Evolutionary conservation across 129 eudicot species (phyloP).

Genomic region (Chrysanthemum seticuspe): DNA sequence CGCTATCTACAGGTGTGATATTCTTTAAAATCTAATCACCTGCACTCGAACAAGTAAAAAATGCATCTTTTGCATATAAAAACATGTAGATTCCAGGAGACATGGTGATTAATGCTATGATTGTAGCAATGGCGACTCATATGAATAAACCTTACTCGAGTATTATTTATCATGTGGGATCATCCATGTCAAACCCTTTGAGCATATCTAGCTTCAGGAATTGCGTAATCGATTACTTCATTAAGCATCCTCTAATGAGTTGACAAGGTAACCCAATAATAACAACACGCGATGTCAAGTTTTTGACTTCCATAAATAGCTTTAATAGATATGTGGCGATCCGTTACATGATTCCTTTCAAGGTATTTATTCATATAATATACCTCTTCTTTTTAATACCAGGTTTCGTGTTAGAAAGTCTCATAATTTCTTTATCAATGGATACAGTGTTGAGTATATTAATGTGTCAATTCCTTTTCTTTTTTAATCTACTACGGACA

Average conservation of each 20-base stretch:
- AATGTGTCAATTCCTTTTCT: no score
- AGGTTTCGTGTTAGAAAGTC: no score
- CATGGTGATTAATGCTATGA: slow-evolving; percentile 43
- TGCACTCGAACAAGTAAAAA: neutral
- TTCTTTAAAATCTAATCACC: neutral
- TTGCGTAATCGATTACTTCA: slow-evolving; percentile 26
- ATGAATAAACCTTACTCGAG: slow-evolving; percentile 17
- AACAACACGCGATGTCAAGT: slow-evolving; percentile 42
- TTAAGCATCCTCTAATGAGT: slow-evolving; percentile 27
- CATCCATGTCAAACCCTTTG: slow-evolving; percentile 42
- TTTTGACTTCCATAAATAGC: slow-evolving; percentile 59
- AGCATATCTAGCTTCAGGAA: neutral
- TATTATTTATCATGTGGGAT: slow-evolving; percentile 43
- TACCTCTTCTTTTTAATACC: no score
- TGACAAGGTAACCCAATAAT: slow-evolving; percentile 42
- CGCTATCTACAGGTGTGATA: neutral
- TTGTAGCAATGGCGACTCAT: slow-evolving; percentile 44
- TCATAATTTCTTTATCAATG: no score
- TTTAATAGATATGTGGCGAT: slow-evolving; percentile 55
- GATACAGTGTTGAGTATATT: no score
- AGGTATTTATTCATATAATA: neutral
- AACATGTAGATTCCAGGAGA: slow-evolving; percentile 45
- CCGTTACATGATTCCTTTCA: slow-evolving; percentile 1
- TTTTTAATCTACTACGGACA: no score
- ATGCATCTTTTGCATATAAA: neutral